phyloP scores from a whole-genome alignment of 345 rosid genomes.

The Syzygium jambos region DNA sequence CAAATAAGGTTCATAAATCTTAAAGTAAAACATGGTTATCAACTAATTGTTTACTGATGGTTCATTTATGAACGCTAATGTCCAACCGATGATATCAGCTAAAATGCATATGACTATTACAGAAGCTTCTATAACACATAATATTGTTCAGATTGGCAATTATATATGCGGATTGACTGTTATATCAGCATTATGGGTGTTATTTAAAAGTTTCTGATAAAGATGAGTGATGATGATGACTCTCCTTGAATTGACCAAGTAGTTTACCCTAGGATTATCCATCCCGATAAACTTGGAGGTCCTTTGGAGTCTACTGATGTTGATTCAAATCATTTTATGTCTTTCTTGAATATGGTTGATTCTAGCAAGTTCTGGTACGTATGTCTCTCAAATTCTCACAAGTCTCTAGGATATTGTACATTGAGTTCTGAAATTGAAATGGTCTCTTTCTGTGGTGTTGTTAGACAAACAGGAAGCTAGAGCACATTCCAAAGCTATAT shows the following conservation, averaged over 20 bases:
- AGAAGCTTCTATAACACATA: neutral
- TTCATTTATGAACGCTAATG: neutral
- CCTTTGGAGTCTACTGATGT: neutral
- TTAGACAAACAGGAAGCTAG: conserved; percentile 89
- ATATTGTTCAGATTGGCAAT: neutral
- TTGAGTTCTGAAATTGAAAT: neutral
- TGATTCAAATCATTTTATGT: neutral
- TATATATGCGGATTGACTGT: neutral
- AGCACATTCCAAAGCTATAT: conserved; percentile 72
- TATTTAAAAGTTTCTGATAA: neutral
- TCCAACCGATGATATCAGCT: neutral
- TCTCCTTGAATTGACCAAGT: neutral
- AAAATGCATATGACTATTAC: neutral
- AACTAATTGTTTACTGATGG: neutral
- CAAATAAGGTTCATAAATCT: neutral
- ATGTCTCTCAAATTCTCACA: neutral
- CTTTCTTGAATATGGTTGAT: neutral
- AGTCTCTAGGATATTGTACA: neutral
- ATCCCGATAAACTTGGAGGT: neutral
- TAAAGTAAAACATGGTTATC: neutral
- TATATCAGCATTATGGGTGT: neutral
- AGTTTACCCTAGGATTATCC: neutral
- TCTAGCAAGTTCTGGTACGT: neutral
- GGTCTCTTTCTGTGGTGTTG: conserved; percentile 7
- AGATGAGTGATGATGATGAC: neutral